phyloP scores from a whole-genome alignment of 176 grass and related monocot genomes.

The Juncus inflexus region DNA sequence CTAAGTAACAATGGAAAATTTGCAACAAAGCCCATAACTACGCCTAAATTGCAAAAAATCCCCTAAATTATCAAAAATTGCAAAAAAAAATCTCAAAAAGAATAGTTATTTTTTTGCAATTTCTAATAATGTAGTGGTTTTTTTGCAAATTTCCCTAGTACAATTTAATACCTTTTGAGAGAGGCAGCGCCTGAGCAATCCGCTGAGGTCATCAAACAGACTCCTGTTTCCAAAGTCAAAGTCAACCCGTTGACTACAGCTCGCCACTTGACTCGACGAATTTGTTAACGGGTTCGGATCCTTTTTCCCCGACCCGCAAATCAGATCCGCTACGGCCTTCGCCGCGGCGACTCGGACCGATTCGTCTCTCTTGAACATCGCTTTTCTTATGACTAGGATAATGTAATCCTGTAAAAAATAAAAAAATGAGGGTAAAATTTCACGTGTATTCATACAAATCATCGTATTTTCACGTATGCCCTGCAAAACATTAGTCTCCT shows the following conservation, averaged over 20 bases:
- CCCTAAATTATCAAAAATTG: background rate
- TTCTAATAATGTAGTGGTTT: no score
- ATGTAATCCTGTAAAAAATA: constrained; percentile 61
- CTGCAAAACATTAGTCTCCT: no score
- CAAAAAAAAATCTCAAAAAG: constrained; percentile 10
- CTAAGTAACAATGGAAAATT: constrained; percentile 33
- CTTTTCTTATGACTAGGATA: constrained; percentile 82
- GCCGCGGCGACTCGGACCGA: constrained; percentile 55
- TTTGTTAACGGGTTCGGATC: constrained; percentile 46
- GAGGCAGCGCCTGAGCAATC: constrained; percentile 75
- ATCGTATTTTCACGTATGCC: no score
- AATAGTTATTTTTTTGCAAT: background rate
- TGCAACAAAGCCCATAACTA: no score
- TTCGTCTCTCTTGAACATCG: constrained; percentile 86
- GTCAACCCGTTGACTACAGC: constrained; percentile 73
- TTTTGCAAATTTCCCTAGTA: no score
- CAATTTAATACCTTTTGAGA: constrained; percentile 57
- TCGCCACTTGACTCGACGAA: constrained; percentile 66
- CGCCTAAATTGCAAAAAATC: no score
- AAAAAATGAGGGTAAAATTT: constrained; percentile 6
- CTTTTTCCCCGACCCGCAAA: constrained; percentile 49
- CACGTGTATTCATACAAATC: background rate
- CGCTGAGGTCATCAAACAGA: constrained; percentile 82
- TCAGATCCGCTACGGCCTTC: constrained; percentile 68
- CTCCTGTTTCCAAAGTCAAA: constrained; percentile 21